Evolutionary conservation across 129 eudicot genomes (phyloP).

Genomic region (Oenanthe sinensis): DNA sequence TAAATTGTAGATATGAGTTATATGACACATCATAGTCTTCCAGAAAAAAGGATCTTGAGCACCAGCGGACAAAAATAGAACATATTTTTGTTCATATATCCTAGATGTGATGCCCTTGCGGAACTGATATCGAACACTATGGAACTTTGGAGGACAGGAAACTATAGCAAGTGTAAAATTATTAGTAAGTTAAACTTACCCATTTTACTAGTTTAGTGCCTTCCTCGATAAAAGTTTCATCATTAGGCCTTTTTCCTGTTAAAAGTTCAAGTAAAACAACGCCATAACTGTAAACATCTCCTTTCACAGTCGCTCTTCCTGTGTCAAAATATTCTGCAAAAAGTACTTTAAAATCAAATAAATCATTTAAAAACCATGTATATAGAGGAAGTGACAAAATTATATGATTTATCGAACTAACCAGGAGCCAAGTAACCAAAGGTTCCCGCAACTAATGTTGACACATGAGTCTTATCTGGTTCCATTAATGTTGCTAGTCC

Average conservation of each 20-base stretch:
- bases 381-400: neutral
- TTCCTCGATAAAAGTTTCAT: slow-evolving; percentile 78
- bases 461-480: slow-evolving; percentile 76
- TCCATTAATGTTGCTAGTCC: slow-evolving; percentile 93
- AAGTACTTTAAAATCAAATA: neutral
- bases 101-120: neutral
- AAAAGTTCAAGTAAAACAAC: slow-evolving; percentile 81
- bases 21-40: neutral
- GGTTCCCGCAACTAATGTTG: slow-evolving; percentile 92
- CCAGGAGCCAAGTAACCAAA: slow-evolving; percentile 97
- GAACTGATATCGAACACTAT: neutral
- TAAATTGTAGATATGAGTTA: neutral
- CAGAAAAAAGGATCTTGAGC: neutral
- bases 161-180: neutral
- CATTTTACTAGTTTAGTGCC: slow-evolving; percentile 91
- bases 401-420: slow-evolving; percentile 8
- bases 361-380: neutral
- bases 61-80: neutral
- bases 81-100: neutral
- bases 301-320: slow-evolving; percentile 86
- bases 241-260: slow-evolving; percentile 82
- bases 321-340: slow-evolving; percentile 86
- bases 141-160: neutral
- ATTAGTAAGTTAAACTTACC: slow-evolving; percentile 36
- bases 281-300: slow-evolving; percentile 92